Evolutionary conservation across 495 filamentous ascomycete species (phyloP).

Genomic region (Penicillium alfredii): DNA sequence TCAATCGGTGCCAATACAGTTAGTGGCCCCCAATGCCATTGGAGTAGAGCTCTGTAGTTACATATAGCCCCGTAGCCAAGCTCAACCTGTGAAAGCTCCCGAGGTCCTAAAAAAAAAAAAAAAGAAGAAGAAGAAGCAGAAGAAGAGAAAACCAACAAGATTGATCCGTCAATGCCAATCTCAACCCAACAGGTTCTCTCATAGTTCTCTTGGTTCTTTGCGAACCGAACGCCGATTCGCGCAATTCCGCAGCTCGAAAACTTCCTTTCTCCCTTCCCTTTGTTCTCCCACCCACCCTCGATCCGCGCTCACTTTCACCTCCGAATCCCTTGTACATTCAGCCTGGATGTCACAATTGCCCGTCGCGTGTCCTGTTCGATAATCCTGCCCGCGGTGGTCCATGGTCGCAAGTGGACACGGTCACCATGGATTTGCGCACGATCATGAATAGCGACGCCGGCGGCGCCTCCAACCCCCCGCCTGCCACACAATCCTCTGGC

Average conservation of each 20-base stretch:
- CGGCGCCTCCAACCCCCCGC: conserved; percentile 26
- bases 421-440: conserved; percentile 49
- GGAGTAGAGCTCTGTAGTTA: too few relatives aligned
- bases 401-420: conserved; percentile 16
- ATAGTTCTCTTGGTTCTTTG: too few relatives aligned
- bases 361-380: conserved; percentile 11
- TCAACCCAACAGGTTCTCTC: too few relatives aligned
- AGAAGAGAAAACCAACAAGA: too few relatives aligned
- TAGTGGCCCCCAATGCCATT: too few relatives aligned
- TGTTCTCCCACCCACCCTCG: background rate
- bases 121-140: too few relatives aligned
- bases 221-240: conserved; percentile 11
- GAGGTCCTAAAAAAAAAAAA: too few relatives aligned
- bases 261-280: background rate
- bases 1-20: too few relatives aligned
- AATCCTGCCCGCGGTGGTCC: conserved; percentile 18
- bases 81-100: too few relatives aligned
- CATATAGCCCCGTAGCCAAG: too few relatives aligned
- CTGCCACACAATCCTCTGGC: conserved; percentile 22
- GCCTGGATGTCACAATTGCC: conserved; percentile 21
- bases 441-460: conserved; percentile 48
- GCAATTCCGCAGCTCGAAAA: conserved; percentile 25
- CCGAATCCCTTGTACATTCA: background rate
- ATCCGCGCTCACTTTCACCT: background rate
- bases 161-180: too few relatives aligned